phyloP scores from a whole-genome alignment of 441 rosid genomes.

The Rhodomyrtus psidioides region DNA sequence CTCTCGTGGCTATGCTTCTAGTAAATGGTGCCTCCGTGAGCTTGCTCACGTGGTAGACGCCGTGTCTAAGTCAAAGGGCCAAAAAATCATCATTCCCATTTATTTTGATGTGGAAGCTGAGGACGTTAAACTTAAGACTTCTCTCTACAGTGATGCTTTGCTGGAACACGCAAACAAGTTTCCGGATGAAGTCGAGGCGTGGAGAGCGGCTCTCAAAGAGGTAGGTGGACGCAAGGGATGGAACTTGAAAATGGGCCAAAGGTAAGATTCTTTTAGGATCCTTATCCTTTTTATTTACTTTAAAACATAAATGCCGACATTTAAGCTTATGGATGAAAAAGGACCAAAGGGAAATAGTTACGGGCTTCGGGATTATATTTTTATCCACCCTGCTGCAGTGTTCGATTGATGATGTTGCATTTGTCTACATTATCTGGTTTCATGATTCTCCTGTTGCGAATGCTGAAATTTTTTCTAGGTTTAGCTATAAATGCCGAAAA shows the following conservation, averaged over 20 bases:
- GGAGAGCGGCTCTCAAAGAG: accelerated
- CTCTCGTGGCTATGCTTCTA: too few relatives aligned
- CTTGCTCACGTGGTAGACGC: too few relatives aligned
- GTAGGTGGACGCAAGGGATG: not conserved
- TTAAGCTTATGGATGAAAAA: too few relatives aligned
- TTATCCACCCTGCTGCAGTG: not conserved
- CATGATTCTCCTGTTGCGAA: not conserved
- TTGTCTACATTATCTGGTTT: not conserved
- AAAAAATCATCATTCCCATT: not conserved
- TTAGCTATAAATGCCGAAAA: not conserved
- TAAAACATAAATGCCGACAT: too few relatives aligned
- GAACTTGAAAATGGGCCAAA: accelerated
- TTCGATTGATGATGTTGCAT: not conserved
- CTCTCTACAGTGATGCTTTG: accelerated
- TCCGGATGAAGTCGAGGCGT: accelerated
- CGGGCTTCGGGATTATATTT: not conserved
- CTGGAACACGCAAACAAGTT: accelerated
- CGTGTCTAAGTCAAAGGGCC: accelerated
- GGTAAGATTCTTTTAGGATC: not conserved
- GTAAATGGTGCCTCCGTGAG: too few relatives aligned
- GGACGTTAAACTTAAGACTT: accelerated
- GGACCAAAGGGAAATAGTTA: too few relatives aligned
- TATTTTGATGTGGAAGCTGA: accelerated
- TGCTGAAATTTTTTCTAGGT: not conserved
- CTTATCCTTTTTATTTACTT: not conserved